Base-by-base conservation (phyloP, 1,139 yeast species). In the Schizosaccharomyces versatilis region DNA sequence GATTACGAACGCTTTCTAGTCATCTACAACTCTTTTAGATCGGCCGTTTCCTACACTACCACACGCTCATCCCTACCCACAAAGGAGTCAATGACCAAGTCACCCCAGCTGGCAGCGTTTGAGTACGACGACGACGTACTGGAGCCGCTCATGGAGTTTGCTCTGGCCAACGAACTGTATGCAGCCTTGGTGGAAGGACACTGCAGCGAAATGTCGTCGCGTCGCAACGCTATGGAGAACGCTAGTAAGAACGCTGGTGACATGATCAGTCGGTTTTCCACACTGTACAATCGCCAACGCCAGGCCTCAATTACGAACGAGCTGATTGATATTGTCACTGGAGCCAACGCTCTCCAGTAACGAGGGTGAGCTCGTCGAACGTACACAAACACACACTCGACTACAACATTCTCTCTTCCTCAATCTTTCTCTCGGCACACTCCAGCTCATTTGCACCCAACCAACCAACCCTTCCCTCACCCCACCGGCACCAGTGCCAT, bases 211-310 rank as follows among this genome's bases (percentile, higher is more conserved):
- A 77, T 88, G 65, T 83, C 94, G 63, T 96, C 98, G 60, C 86
- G 98, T 80, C 88, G 98, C 81, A 88, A 86, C 71, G 98, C 98
- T 66, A 90, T 90, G 98, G 98, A 90, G 73, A 90, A 88, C 69
- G 98, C 98, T 61, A 86, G 97, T 65, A 90, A 90, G 94, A 90
- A 88, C 70, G 98, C 98, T 61, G 95, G 95, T 74, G 98, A 90
- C 66, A 90, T 90, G 98, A 90, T 90, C 69, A 81, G 78, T 75
- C 81, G 78, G 69, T 88, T 84, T 82, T 81, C 97, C 63, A 90
- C 90, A 71, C 80, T 88, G 72, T 90, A 90, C 76, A 90, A 90
- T 88, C 88, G 98, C 80, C 84, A 97, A 70, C 88, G 98, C 82
- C 98, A 90, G 79, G 98, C 98, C 66, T 98, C 88, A 70, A 90